Base-by-base conservation (phyloP, 768 basidiomycete genomes). In the Termitomyces titanicus region DNA sequence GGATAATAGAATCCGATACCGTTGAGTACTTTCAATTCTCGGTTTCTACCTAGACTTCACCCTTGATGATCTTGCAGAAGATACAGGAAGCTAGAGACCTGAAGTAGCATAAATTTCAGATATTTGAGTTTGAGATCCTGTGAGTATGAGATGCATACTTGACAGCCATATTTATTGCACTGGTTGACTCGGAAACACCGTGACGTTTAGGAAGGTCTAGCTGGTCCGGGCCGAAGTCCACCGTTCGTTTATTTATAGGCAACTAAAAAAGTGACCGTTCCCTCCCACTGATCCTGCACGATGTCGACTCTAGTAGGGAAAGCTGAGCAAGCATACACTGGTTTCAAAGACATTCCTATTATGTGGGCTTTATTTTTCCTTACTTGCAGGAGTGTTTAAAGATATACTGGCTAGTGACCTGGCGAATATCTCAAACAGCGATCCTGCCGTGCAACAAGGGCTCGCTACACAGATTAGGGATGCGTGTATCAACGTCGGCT, bases 31-130 rank as follows among this genome's bases (percentile, higher is more conserved):
- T 40, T 35, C 31, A 49, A 9, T 42, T 34, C 15, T 50, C 22
- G 47, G 11, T 13, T 47, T 29, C 34, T 22, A 34, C 60, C 70
- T 25, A 15, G 9, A 18, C 17, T 44, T 49, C 35, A 85, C 94
- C 91, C 74, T 91, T 91, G 75, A 94, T 81, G 70, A 98, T 97
- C 75, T 88, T 97, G 81, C 96, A 98, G 76, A 97, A 98, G 64
- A 98, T 73, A 71, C 94, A 97, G 22, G 69, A 70, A 5, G 84
- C 78, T 49, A 88, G 75, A 46, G 74, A 73, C 64, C 86, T 86
- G 11, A 34, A 29, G 51, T 50, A 38, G 25, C 38, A 44, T n/a
- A 47, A 31, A 25, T 47, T 31, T 51, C 38, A 5, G n/a, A n/a
- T 39, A 3, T 51, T 5, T 20, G 35, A 43, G 25, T 46, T 37